Percentiles rank a stretch among this genome's conserved stretches.
Evolutionary conservation across 2,329 filamentous ascomycete species (phyloP).

Genomic region (Aspergillus tubingensis): DNA sequence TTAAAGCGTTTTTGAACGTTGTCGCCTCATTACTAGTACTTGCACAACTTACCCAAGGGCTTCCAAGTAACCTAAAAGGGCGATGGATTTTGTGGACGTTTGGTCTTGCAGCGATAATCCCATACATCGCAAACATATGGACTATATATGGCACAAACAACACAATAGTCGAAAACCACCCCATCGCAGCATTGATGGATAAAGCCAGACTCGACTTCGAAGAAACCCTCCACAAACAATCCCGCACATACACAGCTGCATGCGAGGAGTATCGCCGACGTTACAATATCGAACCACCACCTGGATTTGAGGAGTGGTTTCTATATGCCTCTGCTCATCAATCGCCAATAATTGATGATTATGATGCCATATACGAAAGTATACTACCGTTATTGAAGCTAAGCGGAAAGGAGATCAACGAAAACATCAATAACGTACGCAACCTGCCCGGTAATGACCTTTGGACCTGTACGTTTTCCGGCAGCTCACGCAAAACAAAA

Average conservation of each 20-base stretch:
- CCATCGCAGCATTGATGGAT: neutral
- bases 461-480: conserved; percentile 15
- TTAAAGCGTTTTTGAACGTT: no score
- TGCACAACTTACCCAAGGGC: no score
- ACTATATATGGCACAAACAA: no score
- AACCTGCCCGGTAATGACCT: conserved; percentile 2
- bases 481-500: neutral
- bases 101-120: no score
- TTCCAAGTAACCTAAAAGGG: no score
- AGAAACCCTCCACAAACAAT: neutral
- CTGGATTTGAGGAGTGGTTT: conserved; percentile 15
- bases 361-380: conserved; percentile 6
- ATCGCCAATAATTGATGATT: conserved; percentile 16
- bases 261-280: conserved; percentile 11
- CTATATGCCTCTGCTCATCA: conserved; percentile 11
- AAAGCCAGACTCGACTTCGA: conserved; percentile 6
- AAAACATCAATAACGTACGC: neutral
- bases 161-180: neutral
- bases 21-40: no score
- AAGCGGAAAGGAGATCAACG: conserved; percentile 6
- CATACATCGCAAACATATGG: no score
- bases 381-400: conserved; percentile 10
- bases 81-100: no score
- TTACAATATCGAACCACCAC: conserved; percentile 12
- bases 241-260: neutral